Conservation (phyloP, 2,329 filamentous ascomycete species). For the Aureobasidium uvarum region DNA sequence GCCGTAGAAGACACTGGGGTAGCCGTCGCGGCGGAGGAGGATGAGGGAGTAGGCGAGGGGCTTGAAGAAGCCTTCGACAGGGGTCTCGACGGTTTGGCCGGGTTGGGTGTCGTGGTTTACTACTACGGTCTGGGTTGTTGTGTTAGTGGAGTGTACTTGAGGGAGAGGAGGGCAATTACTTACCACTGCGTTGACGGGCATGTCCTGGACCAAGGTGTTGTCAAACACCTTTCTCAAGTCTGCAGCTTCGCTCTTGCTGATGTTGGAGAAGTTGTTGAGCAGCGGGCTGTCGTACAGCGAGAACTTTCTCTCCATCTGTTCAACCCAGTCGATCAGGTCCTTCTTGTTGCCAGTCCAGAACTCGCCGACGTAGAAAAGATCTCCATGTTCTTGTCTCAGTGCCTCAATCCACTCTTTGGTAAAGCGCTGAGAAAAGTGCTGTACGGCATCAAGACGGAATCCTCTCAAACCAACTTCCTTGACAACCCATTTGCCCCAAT, state of each 20-base stretch:
- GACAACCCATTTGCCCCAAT: conserved; percentile 65
- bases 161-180: neutral
- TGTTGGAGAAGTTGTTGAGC: conserved; percentile 63
- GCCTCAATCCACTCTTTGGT: conserved; percentile 59
- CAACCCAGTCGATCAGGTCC: conserved; percentile 58
- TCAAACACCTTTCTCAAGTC: conserved; percentile 64
- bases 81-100: conserved; percentile 62
- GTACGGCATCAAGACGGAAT: conserved; percentile 66
- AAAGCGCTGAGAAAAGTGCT: conserved; percentile 66
- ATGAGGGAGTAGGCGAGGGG: conserved; percentile 70
- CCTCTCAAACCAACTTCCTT: conserved; percentile 59
- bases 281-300: conserved; percentile 64
- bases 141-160: neutral
- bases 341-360: conserved; percentile 62
- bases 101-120: conserved; percentile 70
- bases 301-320: conserved; percentile 43
- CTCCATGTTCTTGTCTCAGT: conserved; percentile 47
- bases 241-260: conserved; percentile 36
- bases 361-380: conserved; percentile 65
- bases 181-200: conserved; percentile 56
- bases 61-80: conserved; percentile 66
- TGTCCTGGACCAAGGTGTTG: conserved; percentile 55
- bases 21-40: conserved; percentile 61
- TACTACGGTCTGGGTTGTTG: conserved; percentile 53
- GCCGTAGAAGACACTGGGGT: conserved; percentile 68